Evolutionary conservation across 2,329 filamentous ascomycete species (phyloP).

Genomic region (Fusarium sp.): DNA sequence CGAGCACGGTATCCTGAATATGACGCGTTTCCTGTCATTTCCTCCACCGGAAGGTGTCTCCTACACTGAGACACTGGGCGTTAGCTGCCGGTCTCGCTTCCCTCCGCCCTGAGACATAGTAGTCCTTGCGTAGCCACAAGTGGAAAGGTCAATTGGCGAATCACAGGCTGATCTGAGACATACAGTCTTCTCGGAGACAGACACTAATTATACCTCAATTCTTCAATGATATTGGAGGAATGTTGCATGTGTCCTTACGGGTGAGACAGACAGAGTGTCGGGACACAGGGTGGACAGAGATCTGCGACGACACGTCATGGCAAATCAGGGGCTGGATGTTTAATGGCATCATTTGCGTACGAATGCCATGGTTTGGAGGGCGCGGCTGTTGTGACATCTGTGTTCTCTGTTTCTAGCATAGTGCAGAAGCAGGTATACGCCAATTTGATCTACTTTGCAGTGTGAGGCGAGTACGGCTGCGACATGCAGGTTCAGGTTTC

Average conservation of each 20-base stretch:
- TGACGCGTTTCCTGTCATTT: neutral
- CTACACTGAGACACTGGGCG: neutral
- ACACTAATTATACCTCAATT: neutral
- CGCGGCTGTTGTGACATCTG: neutral
- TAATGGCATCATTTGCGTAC: neutral
- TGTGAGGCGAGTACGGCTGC: neutral
- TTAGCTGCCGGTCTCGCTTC: neutral
- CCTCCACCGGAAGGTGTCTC: neutral
- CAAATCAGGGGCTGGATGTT: neutral
- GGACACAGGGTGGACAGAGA: neutral
- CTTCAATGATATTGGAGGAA: neutral
- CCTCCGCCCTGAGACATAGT: neutral
- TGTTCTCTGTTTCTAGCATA: neutral
- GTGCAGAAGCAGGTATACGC: neutral
- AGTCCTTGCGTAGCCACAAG: neutral
- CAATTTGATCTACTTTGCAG: neutral
- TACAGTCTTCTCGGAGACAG: neutral
- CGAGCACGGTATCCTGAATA: neutral
- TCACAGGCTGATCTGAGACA: neutral
- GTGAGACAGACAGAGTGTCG: neutral
- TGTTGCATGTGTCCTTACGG: neutral
- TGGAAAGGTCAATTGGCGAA: neutral
- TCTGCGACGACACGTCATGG: neutral
- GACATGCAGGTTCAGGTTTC: neutral
- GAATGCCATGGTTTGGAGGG: neutral